phyloP scores from a whole-genome alignment of 2,329 filamentous ascomycete genomes.

The Thielaviopsis euricoi region DNA sequence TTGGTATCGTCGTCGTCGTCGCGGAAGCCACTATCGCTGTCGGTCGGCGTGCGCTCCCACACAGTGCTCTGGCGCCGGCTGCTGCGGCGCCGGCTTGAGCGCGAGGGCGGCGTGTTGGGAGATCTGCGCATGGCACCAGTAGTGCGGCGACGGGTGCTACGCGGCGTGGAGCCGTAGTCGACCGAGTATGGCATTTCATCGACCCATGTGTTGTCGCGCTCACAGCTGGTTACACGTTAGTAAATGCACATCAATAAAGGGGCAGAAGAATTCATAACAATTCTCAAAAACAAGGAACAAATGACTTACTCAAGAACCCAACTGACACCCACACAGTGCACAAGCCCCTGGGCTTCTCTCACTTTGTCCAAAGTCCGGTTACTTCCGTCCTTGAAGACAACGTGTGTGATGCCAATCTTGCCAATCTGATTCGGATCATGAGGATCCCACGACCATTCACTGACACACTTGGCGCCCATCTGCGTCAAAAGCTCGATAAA shows the following conservation, averaged over 20 bases:
- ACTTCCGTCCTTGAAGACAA: constrained; percentile 78
- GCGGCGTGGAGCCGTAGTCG: constrained; percentile 49
- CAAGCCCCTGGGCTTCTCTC: constrained; percentile 50
- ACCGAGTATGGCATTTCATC: constrained; percentile 55
- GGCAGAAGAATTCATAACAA: neutral
- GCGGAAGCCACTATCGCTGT: constrained; percentile 15
- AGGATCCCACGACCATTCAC: constrained; percentile 50
- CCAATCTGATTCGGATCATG: constrained; percentile 18
- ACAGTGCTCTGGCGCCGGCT: constrained; percentile 33
- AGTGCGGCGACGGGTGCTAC: constrained; percentile 59
- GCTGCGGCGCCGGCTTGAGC: constrained; percentile 32
- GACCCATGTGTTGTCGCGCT: constrained; percentile 60
- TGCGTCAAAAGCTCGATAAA: constrained; percentile 64
- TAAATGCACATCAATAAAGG: constrained; percentile 1
- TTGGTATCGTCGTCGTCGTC: constrained; percentile 25
- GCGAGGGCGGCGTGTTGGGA: constrained; percentile 29
- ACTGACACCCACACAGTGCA: constrained; percentile 72
- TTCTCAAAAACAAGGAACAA: neutral
- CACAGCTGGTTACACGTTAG: constrained; percentile 35
- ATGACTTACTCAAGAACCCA: constrained; percentile 72
- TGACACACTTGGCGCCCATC: constrained; percentile 69
- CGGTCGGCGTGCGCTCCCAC: constrained; percentile 39
- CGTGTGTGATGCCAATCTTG: constrained; percentile 67
- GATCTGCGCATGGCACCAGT: constrained; percentile 49
- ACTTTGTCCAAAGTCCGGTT: constrained; percentile 71